Base-by-base conservation (phyloP, 176 grass and related monocot genomes). In the Elymus sibiricus region DNA sequence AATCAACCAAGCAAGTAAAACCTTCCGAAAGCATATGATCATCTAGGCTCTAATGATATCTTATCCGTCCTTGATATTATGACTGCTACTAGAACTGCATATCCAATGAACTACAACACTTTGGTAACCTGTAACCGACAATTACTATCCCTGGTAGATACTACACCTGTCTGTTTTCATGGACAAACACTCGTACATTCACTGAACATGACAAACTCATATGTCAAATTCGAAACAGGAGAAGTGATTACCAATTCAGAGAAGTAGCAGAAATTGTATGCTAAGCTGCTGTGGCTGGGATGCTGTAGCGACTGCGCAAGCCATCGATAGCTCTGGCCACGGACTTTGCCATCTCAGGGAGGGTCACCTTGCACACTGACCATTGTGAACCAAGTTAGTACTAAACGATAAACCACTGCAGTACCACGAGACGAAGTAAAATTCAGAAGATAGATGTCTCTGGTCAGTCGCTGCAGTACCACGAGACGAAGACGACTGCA, bases 401-500 rank as follows among this genome's bases (percentile, higher is more conserved):
- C 31, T 32, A 83, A 55, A 86, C 2, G 77, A 53, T 74, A 73
- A 75, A 66, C 22, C 29, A 34, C 25, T 46, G n/a, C n/a, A n/a
- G n/a, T n/a, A n/a, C n/a, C n/a, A n/a, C n/a, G n/a, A n/a, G n/a
- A n/a, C n/a, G n/a, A n/a, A 83, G 1, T 35, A 63, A 78, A 82
- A 17, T 78, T 73, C 65, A 86, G 84, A 22, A 12, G 35, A 37
- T 38, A 44, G 40, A 46, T 72, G 2, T 49, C 2, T 60, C 19
- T 63, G 38, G 28, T 64, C 1, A 40, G 63, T 71, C 3, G 39
- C 1, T 11, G 31, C 49, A 43, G 77, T 93, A 93, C 92, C 92
- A 63, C 86, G 92, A 77, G 88, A 86, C 9, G 82, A 85, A 35
- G 92, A 88, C 15, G 92, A 77, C 76, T 90, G 88, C 80, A 87